Evolutionary conservation across 2,329 filamentous ascomycete species (phyloP).

Genomic region (Rhynchosporium agropyri): DNA sequence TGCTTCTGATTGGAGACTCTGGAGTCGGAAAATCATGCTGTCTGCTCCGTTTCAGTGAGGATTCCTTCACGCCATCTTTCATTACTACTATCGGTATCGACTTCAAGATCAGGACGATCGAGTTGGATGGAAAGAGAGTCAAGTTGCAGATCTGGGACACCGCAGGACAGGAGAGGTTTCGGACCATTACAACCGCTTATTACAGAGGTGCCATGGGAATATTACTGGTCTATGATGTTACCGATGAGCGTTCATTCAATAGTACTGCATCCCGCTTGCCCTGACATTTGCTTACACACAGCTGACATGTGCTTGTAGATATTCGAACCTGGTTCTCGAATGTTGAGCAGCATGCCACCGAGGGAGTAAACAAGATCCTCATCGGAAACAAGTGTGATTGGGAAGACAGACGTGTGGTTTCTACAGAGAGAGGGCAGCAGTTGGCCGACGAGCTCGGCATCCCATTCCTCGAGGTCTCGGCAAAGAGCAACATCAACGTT

Average conservation of each 20-base stretch:
- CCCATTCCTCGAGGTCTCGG: slow-evolving; percentile 96
- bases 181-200: slow-evolving; percentile 98
- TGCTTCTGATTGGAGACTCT: slow-evolving; percentile 99
- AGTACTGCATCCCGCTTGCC: slow-evolving; percentile 52
- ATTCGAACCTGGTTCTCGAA: slow-evolving; percentile 99
- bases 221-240: slow-evolving; percentile 96
- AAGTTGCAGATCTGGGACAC: slow-evolving; percentile 99
- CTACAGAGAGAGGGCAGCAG: slow-evolving; percentile 88
- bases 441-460: slow-evolving; percentile 96
- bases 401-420: slow-evolving; percentile 97
- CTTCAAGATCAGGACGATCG: slow-evolving; percentile 99
- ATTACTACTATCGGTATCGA: slow-evolving; percentile 99
- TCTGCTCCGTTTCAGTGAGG: slow-evolving; percentile 95
- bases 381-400: slow-evolving; percentile 99
- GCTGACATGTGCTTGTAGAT: slow-evolving; percentile 57
- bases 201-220: slow-evolving; percentile 99
- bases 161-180: slow-evolving; percentile 95
- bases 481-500: slow-evolving; percentile 99
- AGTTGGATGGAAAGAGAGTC: slow-evolving; percentile 96
- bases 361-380: slow-evolving; percentile 99
- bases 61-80: slow-evolving; percentile 99
- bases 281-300: not conserved
- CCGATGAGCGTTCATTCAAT: slow-evolving; percentile 99
- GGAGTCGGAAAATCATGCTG: slow-evolving; percentile 99
- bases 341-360: slow-evolving; percentile 97